Evolutionary conservation across 768 basidiomycete genomes (phyloP), one percentile per base, ranked within the genome.

Genomic region (Lentinus tigrinus): DNA sequence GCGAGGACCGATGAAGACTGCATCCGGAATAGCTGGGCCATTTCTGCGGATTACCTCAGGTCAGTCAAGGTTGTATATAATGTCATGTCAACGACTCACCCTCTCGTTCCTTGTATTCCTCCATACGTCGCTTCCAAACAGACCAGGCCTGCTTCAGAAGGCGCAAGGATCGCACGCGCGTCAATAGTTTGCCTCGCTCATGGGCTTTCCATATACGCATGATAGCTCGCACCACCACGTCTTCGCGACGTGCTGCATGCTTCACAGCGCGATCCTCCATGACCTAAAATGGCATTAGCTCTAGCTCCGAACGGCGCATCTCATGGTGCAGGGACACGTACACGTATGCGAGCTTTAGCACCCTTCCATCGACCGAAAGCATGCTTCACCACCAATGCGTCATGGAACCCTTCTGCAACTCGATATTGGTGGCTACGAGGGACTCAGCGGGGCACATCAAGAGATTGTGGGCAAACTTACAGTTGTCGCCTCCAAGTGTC

Each of bases 181-280:
- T 81, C 11, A 90, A 74, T 27, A 85, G 74, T 49, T 71, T 75
- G 28, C 85, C 85, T 9, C 85, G 81, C 64, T 87, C 87, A 38
- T 80, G 81, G 21, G 88, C 85, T 63, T 81, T 86, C 88, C 88
- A 88, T 3, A 89, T 80, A 47, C 84, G 76, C 64, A 78, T 71
- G 46, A 87, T 73, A 27, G 84, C 87, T 44, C 80, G 79, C 28
- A 89, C 57, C 21, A 88, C 75, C 14, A 85, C 73, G 52, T 75
- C 76, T 54, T 89, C 83, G 65, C 83, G 85, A 43, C 84, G 77
- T 46, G 74, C 73, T 13, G 83, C 54, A 65, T 85, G 80, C 56
- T 83, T 88, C 56, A 74, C 70, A 11, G 83, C 88, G 27, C 81
- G 82, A 54, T 66, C 75, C 65, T 85, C 82, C 69, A 85, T 71